phyloP scores from a whole-genome alignment of 805 yeast species.

The Cyberlindnera samutprakarnensis region DNA sequence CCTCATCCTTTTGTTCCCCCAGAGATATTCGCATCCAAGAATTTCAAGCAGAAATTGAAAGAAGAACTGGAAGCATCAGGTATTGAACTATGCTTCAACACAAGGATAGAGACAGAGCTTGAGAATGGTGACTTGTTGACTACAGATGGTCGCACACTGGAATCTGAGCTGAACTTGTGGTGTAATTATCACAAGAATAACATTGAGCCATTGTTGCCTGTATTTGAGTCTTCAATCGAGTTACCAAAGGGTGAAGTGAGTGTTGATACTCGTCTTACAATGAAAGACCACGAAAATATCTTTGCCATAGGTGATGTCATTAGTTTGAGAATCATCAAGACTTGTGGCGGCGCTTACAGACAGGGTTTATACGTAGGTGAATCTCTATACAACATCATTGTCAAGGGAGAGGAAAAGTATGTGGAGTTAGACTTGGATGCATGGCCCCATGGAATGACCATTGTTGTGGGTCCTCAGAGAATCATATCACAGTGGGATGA shows the following conservation, averaged over 20 bases:
- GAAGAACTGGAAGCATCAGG: constrained; percentile 15
- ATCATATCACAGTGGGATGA: constrained; percentile 18
- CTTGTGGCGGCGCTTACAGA: constrained; percentile 32
- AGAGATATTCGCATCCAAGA: constrained; percentile 23
- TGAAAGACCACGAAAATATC: constrained; percentile 21
- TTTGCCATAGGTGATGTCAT: constrained; percentile 32
- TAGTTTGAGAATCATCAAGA: constrained; percentile 30
- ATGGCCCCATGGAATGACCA: constrained; percentile 21
- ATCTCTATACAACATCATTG: constrained; percentile 12
- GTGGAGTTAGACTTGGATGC: constrained; percentile 8
- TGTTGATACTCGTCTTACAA: constrained; percentile 21
- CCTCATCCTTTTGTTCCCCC: constrained; percentile 37
- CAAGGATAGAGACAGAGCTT: constrained; percentile 24
- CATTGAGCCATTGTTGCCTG: constrained; percentile 21
- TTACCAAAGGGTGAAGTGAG: constrained; percentile 16
- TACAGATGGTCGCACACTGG: constrained; percentile 20
- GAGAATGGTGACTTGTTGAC: constrained; percentile 18
- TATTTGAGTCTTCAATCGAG: constrained; percentile 20
- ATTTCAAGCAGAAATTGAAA: constrained; percentile 13
- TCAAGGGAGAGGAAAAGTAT: constrained; percentile 9
- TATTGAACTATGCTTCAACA: constrained; percentile 22
- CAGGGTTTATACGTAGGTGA: constrained; percentile 19
- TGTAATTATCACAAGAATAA: constrained; percentile 30
- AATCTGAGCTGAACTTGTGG: constrained; percentile 30
- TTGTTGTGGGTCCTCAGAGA: constrained; percentile 20